Percentiles rank a stretch among this genome's conserved stretches.
Evolutionary conservation across 768 basidiomycete species (phyloP).

Genomic region (Porphyrellus cyaneotinctus): DNA sequence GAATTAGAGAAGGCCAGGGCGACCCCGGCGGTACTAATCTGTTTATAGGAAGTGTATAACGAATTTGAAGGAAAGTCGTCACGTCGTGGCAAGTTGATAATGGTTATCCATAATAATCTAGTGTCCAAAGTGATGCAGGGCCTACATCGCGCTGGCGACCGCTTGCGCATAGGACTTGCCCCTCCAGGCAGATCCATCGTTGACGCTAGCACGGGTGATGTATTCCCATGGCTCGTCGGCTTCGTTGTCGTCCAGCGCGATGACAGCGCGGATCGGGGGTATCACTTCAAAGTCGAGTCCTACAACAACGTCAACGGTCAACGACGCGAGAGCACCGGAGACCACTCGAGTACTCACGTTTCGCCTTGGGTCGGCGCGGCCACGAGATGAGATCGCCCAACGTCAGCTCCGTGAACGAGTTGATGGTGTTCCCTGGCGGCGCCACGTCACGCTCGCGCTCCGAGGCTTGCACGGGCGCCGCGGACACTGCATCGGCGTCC

Average conservation of each 20-base stretch:
- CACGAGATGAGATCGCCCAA: slow-evolving; percentile 26
- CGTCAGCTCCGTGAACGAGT: slow-evolving; percentile 20
- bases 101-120: background rate
- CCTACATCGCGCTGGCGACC: slow-evolving; percentile 22
- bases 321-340: background rate
- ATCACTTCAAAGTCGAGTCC: slow-evolving; percentile 30
- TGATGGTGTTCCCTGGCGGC: slow-evolving; percentile 3
- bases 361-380: slow-evolving; percentile 22
- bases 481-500: background rate
- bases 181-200: slow-evolving; percentile 28
- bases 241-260: slow-evolving; percentile 30
- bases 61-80: slow-evolving; percentile 18
- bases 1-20: slow-evolving; percentile 12
- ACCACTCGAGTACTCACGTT: slow-evolving; percentile 16
- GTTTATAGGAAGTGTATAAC: slow-evolving; percentile 11
- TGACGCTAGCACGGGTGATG: slow-evolving; percentile 25
- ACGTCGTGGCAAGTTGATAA: slow-evolving; percentile 5
- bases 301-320: slow-evolving; percentile 3
- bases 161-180: slow-evolving; percentile 32
- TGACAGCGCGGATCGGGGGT: slow-evolving; percentile 30
- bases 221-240: slow-evolving; percentile 32
- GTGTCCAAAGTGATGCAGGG: background rate
- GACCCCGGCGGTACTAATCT: background rate
- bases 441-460: background rate
- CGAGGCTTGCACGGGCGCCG: background rate